Evolutionary conservation across 208 protist genomes (phyloP).

Genomic region (Trypanosoma conorhini): DNA sequence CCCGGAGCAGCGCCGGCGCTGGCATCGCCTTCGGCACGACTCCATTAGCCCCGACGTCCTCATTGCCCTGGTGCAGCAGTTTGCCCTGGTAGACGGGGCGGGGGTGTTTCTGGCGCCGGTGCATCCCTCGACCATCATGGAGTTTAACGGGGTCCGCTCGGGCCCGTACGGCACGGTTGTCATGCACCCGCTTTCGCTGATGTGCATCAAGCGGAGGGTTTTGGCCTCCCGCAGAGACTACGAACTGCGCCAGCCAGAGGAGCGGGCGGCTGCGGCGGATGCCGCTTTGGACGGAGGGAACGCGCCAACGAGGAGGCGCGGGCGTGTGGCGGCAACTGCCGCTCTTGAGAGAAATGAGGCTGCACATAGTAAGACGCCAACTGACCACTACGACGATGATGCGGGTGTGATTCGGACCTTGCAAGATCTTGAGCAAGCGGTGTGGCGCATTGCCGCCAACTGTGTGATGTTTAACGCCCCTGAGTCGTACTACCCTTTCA

Average conservation of each 20-base stretch:
- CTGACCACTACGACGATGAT: conserved; percentile 6
- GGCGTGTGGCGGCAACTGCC: conserved; percentile 3
- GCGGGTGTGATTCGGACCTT: conserved; percentile 36
- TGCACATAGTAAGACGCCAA: neutral
- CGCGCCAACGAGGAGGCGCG: conserved; percentile 12
- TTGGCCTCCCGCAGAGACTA: conserved; percentile 56
- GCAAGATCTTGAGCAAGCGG: conserved; percentile 64
- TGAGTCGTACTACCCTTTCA: conserved; percentile 69
- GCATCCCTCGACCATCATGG: conserved; percentile 70
- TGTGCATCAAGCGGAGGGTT: conserved; percentile 55
- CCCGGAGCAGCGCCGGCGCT: conserved; percentile 37
- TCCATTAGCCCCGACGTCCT: conserved; percentile 60
- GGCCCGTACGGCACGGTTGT: conserved; percentile 65
- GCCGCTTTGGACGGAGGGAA: conserved; percentile 15
- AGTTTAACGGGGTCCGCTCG: conserved; percentile 76
- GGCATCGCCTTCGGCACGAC: conserved; percentile 53
- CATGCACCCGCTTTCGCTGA: conserved; percentile 49
- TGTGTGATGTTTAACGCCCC: conserved; percentile 86
- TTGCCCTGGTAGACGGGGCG: conserved; percentile 61
- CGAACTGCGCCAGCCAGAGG: conserved; percentile 29
- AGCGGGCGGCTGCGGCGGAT: neutral
- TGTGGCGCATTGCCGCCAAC: conserved; percentile 84
- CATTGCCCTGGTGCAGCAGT: conserved; percentile 53
- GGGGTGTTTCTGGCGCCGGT: conserved; percentile 69
- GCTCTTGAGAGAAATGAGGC: conserved; percentile 3